These are phyloP conservation scores for Trichocladium antarcticum DNA, from an alignment of 495 filamentous ascomycete species.

Conservation along the genomic window DNA sequence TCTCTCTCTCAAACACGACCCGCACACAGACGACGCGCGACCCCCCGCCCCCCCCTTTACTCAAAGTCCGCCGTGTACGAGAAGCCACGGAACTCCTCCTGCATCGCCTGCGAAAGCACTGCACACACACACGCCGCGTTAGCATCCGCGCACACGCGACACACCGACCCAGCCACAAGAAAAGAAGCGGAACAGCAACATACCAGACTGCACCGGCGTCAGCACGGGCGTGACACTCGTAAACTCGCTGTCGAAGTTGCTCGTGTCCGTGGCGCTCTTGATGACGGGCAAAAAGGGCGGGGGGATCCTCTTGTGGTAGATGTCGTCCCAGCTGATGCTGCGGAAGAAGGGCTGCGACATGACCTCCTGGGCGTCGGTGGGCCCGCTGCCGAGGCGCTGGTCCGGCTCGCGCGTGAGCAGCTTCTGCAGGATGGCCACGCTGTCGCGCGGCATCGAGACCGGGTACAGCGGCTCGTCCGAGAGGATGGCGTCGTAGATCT, in stretches of 20 bases:
- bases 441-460: constrained; percentile 98
- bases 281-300: constrained; percentile 87
- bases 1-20: no score
- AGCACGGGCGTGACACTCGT: constrained; percentile 96
- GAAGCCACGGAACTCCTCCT: constrained; percentile 99
- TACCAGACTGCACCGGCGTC: constrained; percentile 95
- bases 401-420: constrained; percentile 92
- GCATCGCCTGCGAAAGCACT: constrained; percentile 98
- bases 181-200: constrained; percentile 23
- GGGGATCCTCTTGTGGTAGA: constrained; percentile 84
- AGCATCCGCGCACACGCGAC: not conserved
- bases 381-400: constrained; percentile 79
- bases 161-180: no score
- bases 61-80: constrained; percentile 60
- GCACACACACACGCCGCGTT: not conserved
- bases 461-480: constrained; percentile 96
- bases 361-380: constrained; percentile 96
- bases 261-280: constrained; percentile 85
- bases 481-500: constrained; percentile 98
- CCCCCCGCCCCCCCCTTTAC: no score
- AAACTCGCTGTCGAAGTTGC: constrained; percentile 98
- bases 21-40: no score
- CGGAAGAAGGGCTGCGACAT: constrained; percentile 99
- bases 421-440: constrained; percentile 95
- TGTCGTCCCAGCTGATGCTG: constrained; percentile 96